Conservation (phyloP, 768 basidiomycete genomes). For the Mycena vulgaris region DNA sequence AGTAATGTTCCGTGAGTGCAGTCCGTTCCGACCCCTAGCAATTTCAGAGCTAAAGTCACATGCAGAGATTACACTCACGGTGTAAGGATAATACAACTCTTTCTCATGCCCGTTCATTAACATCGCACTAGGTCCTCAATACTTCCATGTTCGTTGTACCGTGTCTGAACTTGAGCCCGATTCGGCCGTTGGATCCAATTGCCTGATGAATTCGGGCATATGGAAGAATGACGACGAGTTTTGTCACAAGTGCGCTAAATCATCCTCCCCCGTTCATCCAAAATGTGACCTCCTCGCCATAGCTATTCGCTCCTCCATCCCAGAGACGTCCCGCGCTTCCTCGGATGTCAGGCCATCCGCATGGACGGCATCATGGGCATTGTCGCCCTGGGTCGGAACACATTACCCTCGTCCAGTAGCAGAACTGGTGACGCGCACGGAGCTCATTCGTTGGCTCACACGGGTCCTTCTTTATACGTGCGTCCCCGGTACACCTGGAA, state of each 20-base stretch:
- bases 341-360: constrained; percentile 45
- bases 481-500: constrained; percentile 43
- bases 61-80: constrained; percentile 52
- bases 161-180: constrained; percentile 41
- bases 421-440: constrained; percentile 37
- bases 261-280: neutral
- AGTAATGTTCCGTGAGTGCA: constrained; percentile 54
- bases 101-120: neutral
- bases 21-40: neutral
- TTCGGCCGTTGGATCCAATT: constrained; percentile 48
- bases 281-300: neutral
- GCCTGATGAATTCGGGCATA: constrained; percentile 44
- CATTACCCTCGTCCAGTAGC: constrained; percentile 41
- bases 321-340: constrained; percentile 47
- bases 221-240: constrained; percentile 49
- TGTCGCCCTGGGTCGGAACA: constrained; percentile 32
- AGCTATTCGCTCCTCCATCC: constrained; percentile 51
- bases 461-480: constrained; percentile 51
- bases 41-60: neutral
- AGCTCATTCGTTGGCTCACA: constrained; percentile 52
- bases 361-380: constrained; percentile 41
- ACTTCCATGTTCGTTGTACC: constrained; percentile 46
- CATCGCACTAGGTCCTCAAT: constrained; percentile 37
- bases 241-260: constrained; percentile 45
- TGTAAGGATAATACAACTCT: neutral